phyloP scores from a whole-genome alignment of 2,329 filamentous ascomycete species.

The Alternaria triticimaculans region DNA sequence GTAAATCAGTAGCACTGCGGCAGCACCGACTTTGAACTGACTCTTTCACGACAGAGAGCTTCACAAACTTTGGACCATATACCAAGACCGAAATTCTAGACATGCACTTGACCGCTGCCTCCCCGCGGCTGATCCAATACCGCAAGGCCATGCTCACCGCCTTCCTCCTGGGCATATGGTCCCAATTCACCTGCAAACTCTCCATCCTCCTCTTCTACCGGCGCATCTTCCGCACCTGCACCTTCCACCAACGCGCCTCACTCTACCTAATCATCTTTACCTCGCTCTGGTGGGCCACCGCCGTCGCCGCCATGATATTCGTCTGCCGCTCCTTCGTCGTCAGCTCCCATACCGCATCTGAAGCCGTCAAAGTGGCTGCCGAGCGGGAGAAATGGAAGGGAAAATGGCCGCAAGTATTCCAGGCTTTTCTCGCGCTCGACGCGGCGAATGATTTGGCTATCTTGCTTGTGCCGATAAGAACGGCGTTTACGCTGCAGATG shows the following conservation, averaged over 20 bases:
- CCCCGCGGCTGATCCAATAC: neutral
- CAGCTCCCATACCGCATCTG: neutral
- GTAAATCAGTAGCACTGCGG: neutral
- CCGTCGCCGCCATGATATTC: neutral
- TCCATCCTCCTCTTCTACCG: conserved; percentile 6
- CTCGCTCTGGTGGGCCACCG: neutral
- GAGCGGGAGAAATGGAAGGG: neutral
- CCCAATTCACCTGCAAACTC: neutral
- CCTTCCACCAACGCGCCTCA: neutral
- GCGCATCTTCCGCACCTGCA: neutral
- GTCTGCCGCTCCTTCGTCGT: neutral
- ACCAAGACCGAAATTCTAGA: neutral
- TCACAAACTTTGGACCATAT: neutral
- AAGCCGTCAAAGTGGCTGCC: neutral
- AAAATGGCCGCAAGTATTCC: neutral
- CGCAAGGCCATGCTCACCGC: neutral
- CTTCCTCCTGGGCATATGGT: neutral
- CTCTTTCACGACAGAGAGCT: neutral
- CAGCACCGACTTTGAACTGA: neutral
- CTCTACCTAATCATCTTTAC: neutral
- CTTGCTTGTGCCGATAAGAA: neutral
- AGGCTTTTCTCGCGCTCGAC: neutral
- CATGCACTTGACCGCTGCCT: neutral
- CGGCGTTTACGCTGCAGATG: neutral
- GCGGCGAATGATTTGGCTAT: neutral